These are phyloP conservation scores for Paralagenidium karlingii DNA, from an alignment of 352 stramenopile genomes.

Conservation along the genomic window DNA sequence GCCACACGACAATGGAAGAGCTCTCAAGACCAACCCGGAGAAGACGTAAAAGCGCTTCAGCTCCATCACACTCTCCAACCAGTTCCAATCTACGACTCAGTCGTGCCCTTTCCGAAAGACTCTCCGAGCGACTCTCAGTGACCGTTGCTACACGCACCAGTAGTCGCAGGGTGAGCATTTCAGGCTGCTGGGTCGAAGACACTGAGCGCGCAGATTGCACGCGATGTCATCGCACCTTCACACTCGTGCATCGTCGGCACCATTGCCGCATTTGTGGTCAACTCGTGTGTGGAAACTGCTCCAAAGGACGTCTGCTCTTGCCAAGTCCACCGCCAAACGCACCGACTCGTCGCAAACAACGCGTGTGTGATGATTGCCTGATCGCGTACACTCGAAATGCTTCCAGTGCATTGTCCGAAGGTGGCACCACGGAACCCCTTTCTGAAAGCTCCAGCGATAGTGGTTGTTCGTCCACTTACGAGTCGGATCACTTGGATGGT, in stretches of 20 bases:
- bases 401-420: not conserved
- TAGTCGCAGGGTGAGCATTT: too few relatives aligned
- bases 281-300: constrained; percentile 64
- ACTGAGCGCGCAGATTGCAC: constrained; percentile 26
- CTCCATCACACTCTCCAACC: too few relatives aligned
- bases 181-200: constrained; percentile 39
- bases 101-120: too few relatives aligned
- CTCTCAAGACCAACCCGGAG: too few relatives aligned
- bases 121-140: too few relatives aligned
- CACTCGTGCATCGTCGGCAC: constrained; percentile 54
- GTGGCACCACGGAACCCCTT: not conserved
- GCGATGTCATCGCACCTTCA: constrained; percentile 59
- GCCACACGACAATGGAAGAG: too few relatives aligned
- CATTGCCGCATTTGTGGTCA: constrained; percentile 73
- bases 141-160: too few relatives aligned
- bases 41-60: too few relatives aligned
- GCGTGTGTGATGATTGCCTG: constrained; percentile 69
- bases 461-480: not conserved
- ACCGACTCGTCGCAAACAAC: too few relatives aligned
- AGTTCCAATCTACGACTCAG: too few relatives aligned
- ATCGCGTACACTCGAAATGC: not conserved
- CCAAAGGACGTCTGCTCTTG: constrained; percentile 68
- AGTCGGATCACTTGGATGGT: not conserved
- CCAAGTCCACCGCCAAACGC: not conserved
- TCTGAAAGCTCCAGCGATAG: not conserved